phyloP scores from a whole-genome alignment of 2,329 filamentous ascomycete genomes.

The Neocucurbitaria cava region DNA sequence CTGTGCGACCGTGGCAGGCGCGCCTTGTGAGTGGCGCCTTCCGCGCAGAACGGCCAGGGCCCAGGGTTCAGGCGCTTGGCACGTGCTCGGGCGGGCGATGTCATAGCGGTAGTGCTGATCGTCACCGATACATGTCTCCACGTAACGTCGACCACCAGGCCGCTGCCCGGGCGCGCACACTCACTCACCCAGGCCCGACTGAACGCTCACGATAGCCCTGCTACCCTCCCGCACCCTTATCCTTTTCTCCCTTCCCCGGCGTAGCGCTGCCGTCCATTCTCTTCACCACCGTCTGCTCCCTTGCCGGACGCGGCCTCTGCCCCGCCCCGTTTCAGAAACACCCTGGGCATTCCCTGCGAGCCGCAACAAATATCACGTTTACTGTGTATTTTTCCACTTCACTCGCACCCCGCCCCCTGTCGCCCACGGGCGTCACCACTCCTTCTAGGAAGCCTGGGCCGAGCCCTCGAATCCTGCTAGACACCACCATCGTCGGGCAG shows the following conservation, averaged over 20 bases:
- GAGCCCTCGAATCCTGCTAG: constrained; percentile 4
- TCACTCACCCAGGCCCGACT: too few relatives aligned
- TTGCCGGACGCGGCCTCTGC: background rate
- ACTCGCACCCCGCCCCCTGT: constrained; percentile 14
- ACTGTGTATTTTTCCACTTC: constrained; percentile 13
- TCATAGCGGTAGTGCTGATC: constrained; percentile 3
- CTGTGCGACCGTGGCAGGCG: background rate
- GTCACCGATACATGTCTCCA: background rate
- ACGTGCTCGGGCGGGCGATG: background rate
- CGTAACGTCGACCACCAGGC: background rate
- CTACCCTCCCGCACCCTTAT: too few relatives aligned
- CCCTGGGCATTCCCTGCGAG: constrained; percentile 19
- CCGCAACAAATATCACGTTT: constrained; percentile 20
- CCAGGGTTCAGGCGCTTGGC: background rate
- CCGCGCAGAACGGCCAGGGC: background rate
- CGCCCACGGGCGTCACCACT: constrained; percentile 16
- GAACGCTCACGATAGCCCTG: background rate
- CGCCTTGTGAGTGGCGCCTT: background rate
- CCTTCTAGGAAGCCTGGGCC: constrained; percentile 25
- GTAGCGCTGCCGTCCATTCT: background rate
- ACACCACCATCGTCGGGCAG: constrained; percentile 28
- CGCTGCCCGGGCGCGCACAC: background rate
- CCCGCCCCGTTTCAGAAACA: background rate
- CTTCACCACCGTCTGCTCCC: constrained; percentile 15
- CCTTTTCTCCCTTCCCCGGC: constrained; percentile 2